Conservation (phyloP, 352 stramenopile species). For the Phytophthora fragariae region DNA sequence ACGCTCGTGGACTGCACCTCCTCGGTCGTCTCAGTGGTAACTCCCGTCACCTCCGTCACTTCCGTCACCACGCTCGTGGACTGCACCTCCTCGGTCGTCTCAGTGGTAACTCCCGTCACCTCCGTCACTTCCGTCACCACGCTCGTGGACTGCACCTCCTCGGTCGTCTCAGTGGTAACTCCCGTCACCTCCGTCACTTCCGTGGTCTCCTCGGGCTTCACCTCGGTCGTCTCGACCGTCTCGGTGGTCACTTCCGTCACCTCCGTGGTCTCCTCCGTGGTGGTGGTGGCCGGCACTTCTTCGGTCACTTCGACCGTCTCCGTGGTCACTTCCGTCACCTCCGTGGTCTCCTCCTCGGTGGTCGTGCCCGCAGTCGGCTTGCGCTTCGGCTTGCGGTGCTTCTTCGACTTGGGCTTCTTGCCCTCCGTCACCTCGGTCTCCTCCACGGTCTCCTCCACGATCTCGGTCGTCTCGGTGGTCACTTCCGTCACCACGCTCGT, state of each 20-base stretch:
- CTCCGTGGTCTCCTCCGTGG: too few species aligned
- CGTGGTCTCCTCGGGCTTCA: background rate
- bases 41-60: conserved; percentile 5
- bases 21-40: conserved; percentile 18
- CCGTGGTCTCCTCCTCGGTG: conserved; percentile 1
- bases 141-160: too few species aligned
- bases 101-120: too few species aligned
- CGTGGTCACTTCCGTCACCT: too few species aligned
- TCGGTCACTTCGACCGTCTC: too few species aligned
- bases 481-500: background rate
- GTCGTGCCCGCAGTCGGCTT: background rate
- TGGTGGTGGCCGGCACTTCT: too few species aligned
- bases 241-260: too few species aligned
- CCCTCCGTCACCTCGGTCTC: conserved; percentile 3
- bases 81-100: too few species aligned
- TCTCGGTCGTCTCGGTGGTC: conserved; percentile 1
- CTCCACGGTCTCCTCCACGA: background rate
- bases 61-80: too few species aligned
- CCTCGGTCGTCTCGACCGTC: conserved; percentile 1
- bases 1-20: background rate
- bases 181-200: conserved; percentile 8
- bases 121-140: conserved; percentile 4
- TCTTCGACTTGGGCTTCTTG: conserved; percentile 4
- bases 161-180: background rate
- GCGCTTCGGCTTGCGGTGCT: conserved; percentile 2